phyloP scores from a whole-genome alignment of 345 rosid species.

The Streptanthus diversifolius region DNA sequence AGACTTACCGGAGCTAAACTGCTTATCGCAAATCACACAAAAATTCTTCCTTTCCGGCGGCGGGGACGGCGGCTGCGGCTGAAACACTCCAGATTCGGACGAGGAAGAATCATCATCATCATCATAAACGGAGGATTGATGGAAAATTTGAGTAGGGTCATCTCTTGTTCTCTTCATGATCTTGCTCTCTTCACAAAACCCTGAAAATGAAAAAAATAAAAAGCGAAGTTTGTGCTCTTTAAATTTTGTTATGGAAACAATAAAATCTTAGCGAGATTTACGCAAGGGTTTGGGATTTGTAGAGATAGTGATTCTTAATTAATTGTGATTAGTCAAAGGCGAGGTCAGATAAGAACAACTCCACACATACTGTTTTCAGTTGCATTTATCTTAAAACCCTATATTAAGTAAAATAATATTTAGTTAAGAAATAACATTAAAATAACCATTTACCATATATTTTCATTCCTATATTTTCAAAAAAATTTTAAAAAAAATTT shows the following conservation, averaged over 20 bases:
- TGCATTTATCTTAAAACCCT: constrained; percentile 2
- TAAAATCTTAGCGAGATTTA: constrained; percentile 25
- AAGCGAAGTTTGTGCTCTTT: background rate
- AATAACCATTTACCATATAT: background rate
- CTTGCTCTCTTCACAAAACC: background rate
- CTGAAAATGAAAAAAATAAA: too few species aligned
- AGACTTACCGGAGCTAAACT: constrained; percentile 41
- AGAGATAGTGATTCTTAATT: constrained; percentile 11
- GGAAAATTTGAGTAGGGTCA: background rate
- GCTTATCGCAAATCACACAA: constrained; percentile 38
- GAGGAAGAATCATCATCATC: background rate
- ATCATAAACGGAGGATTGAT: background rate
- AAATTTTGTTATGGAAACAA: constrained; percentile 18
- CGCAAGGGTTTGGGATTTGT: constrained; percentile 29
- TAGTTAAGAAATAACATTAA: background rate
- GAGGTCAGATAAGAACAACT: background rate
- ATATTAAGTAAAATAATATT: background rate
- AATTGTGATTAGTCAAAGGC: constrained; percentile 15
- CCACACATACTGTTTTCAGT: constrained; percentile 5
- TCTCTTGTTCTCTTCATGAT: constrained; percentile 23
- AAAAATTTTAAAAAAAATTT: background rate
- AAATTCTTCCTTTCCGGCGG: constrained; percentile 13
- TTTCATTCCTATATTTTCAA: background rate
- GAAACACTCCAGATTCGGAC: constrained; percentile 16
- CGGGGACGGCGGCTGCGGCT: background rate